Evolutionary conservation across 2,329 filamentous ascomycete genomes (phyloP), one percentile per base, ranked within the genome.

Genomic region (Mariannaea elegans): DNA sequence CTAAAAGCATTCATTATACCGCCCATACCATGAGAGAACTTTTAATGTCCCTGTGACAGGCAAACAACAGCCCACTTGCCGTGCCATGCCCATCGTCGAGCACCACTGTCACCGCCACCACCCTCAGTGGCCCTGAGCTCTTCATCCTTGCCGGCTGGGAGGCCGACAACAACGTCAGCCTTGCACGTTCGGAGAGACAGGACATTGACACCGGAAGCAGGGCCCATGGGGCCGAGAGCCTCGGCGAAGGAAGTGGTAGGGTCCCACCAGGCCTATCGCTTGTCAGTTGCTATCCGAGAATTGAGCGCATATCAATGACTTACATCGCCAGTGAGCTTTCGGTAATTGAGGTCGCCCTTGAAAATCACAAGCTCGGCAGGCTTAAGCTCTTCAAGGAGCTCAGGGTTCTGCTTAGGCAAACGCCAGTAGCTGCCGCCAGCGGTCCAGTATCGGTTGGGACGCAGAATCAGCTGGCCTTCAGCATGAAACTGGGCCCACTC

Each of bases 261-360:
- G 67, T 93, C 88, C 95, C 95, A 99, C 59, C 67, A 70, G 54
- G 76, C 76, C 76, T 77, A 16, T 19, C 21, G 29, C 27, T 31
- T 14, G 44, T 71, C 24, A 70, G 67, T n/a, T 36, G 27, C 36
- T 23, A 12, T 23, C 36, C 5, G 10, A 16, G 21, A 36, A 38
- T n/a, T n/a, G 19, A 21, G 10, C 3, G 2, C 7, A 36, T 36
- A n/a, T 32, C 8, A 29, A 12, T 12, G 46, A 61, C 90, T 81
- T 79, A 94, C 93, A 82, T 99, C 95, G 47, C 87, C 91, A 27
- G 90, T 93, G 66, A 99, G 77, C 77, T 99, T 99, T 62, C 95
- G 84, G 77, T 98, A 99, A 79, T 99, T 99, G 68, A 99, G 76
- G 74, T 99, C 95, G 3, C 95, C 95, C 82, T 99, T 99, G 82